These are phyloP conservation scores for Macrolepiota fuliginosa DNA, from an alignment of 768 basidiomycete genomes.

Conservation along the genomic window DNA sequence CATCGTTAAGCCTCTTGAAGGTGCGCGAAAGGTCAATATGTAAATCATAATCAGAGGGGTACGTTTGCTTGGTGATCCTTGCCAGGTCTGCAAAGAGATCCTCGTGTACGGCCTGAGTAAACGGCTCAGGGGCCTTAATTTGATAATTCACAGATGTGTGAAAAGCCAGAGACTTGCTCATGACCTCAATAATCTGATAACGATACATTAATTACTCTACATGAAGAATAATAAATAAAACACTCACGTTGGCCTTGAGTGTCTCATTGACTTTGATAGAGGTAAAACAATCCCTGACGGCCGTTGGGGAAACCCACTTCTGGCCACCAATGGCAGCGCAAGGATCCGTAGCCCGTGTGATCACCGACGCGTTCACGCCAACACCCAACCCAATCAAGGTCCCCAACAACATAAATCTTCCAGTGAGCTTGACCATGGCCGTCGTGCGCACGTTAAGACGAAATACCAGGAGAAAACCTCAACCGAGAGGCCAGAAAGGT, in stretches of 20 bases:
- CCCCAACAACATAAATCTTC: slow-evolving; percentile 1
- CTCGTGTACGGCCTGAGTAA: slow-evolving; percentile 53
- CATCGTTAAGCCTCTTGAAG: slow-evolving; percentile 55
- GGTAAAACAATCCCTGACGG: slow-evolving; percentile 49
- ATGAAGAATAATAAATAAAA: neutral
- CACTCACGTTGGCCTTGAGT: slow-evolving; percentile 51
- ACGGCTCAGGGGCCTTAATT: slow-evolving; percentile 50
- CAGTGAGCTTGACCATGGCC: neutral
- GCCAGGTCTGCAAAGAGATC: slow-evolving; percentile 50
- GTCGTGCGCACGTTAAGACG: neutral
- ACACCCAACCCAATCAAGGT: neutral
- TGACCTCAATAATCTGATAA: slow-evolving; percentile 52
- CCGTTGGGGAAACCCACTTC: slow-evolving; percentile 54
- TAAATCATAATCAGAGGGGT: slow-evolving; percentile 52
- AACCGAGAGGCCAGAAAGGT: neutral
- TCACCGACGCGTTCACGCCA: neutral
- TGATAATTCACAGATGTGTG: slow-evolving; percentile 65
- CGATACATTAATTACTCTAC: neutral
- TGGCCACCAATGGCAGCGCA: slow-evolving; percentile 53
- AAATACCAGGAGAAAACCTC: neutral
- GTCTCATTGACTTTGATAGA: slow-evolving; percentile 46
- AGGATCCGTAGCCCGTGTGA: slow-evolving; percentile 33
- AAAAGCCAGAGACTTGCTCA: slow-evolving; percentile 59
- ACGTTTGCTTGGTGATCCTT: slow-evolving; percentile 41
- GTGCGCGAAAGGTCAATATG: slow-evolving; percentile 57